A percentile compares a stretch with the other conserved stretches of the same genome.
Conservation (phyloP, 163 green algal species). For the Trebouxia gelatinosa region DNA sequence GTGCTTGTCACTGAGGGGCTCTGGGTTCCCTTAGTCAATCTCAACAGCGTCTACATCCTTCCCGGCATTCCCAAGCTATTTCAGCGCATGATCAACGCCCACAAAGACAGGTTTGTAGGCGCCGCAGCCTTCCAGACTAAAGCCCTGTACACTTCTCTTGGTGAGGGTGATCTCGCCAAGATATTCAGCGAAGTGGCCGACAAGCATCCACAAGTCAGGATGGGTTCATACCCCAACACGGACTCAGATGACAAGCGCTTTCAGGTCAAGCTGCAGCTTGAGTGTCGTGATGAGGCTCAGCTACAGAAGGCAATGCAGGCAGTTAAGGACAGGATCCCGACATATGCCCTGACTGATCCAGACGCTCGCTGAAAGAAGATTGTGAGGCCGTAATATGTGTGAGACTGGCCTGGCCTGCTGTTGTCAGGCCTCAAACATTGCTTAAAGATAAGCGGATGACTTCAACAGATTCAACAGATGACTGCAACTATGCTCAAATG, state of each 20-base stretch:
- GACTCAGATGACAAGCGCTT: constrained; percentile 28
- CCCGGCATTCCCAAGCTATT: constrained; percentile 79
- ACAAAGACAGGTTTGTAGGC: constrained; percentile 61
- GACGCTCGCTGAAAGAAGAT: too few species aligned
- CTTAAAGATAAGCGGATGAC: too few species aligned
- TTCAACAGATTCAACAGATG: too few species aligned
- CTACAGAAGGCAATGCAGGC: constrained; percentile 44
- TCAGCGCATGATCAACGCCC: constrained; percentile 58
- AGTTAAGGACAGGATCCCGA: constrained; percentile 19
- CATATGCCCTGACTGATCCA: not conserved
- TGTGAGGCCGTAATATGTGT: too few species aligned
- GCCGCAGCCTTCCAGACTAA: constrained; percentile 30
- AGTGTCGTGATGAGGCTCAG: constrained; percentile 38
- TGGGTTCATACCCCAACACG: constrained; percentile 62
- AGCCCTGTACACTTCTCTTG: constrained; percentile 53
- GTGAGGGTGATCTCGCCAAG: constrained; percentile 62
- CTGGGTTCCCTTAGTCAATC: constrained; percentile 75
- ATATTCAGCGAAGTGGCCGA: constrained; percentile 46
- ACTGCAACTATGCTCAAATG: too few species aligned
- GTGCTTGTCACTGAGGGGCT: constrained; percentile 57
- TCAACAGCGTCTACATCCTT: constrained; percentile 66
- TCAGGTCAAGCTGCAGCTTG: constrained; percentile 56
- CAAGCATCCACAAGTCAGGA: constrained; percentile 52
- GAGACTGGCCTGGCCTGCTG: too few species aligned
- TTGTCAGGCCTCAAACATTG: too few species aligned